Conservation (phyloP, 768 basidiomycete species). For the Naganishia kalamii region DNA sequence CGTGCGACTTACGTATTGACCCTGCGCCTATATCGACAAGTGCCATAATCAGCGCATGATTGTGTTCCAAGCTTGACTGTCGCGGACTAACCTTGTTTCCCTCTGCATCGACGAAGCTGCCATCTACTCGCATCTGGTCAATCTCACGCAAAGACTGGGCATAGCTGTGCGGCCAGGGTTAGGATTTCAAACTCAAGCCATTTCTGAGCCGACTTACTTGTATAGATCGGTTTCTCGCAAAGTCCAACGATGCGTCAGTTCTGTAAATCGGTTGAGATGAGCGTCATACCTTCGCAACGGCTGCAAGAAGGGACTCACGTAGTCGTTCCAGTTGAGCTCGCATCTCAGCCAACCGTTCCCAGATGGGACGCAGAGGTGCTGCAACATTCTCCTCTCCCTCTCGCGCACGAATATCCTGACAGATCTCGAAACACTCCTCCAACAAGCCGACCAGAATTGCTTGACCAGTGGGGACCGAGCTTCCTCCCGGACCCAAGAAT, state of each 20-base stretch:
- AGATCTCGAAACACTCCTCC: constrained; percentile 93
- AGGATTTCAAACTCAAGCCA: neutral
- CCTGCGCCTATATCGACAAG: constrained; percentile 54
- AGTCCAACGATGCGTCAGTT: constrained; percentile 94
- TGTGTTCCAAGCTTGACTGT: neutral
- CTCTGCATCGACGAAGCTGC: constrained; percentile 91
- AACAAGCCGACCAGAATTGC: constrained; percentile 83
- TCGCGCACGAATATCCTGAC: constrained; percentile 87
- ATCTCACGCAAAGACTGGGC: constrained; percentile 89
- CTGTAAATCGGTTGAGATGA: constrained; percentile 35
- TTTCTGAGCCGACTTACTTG: constrained; percentile 38
- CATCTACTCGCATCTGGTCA: constrained; percentile 92
- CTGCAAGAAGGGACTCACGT: constrained; percentile 27
- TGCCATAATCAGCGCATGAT: neutral
- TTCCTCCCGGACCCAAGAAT: constrained; percentile 81
- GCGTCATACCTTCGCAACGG: neutral
- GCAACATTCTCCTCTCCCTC: constrained; percentile 73
- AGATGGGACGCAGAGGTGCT: constrained; percentile 78
- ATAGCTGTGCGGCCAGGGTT: constrained; percentile 64
- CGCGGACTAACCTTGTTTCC: constrained; percentile 57
- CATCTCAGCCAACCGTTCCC: constrained; percentile 81
- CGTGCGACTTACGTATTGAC: constrained; percentile 75
- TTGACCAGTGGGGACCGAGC: constrained; percentile 79
- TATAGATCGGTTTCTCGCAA: constrained; percentile 63
- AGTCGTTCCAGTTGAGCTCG: constrained; percentile 82